Evolutionary conservation across 345 rosid genomes (phyloP).

Genomic region (Populus deltoides): DNA sequence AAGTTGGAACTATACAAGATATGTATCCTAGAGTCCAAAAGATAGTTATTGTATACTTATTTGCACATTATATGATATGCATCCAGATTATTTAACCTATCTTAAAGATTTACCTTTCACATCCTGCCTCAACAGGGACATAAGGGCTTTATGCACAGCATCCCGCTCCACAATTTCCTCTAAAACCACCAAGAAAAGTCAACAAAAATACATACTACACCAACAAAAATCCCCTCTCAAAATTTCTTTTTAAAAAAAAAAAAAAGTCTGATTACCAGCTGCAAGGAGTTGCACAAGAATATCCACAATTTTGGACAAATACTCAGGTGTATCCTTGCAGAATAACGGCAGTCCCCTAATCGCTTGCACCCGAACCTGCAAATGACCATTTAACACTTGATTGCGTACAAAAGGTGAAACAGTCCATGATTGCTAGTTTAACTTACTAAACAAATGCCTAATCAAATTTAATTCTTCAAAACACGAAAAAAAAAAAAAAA

Average conservation of each 20-base stretch:
- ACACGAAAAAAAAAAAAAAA: background rate
- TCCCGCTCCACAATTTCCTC: slow-evolving; percentile 96
- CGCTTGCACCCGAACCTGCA: slow-evolving; percentile 96
- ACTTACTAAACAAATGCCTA: background rate
- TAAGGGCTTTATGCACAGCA: slow-evolving; percentile 93
- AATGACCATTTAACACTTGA: background rate
- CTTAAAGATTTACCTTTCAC: slow-evolving; percentile 65
- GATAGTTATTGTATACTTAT: background rate
- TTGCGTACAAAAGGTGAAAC: background rate
- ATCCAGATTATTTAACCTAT: background rate
- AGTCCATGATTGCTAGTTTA: background rate
- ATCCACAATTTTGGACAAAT: slow-evolving; percentile 75
- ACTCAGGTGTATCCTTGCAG: slow-evolving; percentile 85
- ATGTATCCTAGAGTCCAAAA: background rate
- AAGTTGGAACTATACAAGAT: background rate
- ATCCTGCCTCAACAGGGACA: slow-evolving; percentile 95
- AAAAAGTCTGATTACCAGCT: slow-evolving; percentile 44
- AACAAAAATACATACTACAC: slow-evolving; percentile 1
- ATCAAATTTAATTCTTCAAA: background rate
- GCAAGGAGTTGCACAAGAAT: slow-evolving; percentile 79
- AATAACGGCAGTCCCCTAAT: slow-evolving; percentile 92
- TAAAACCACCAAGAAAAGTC: slow-evolving; percentile 21
- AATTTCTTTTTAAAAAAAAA: background rate
- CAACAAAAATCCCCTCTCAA: background rate
- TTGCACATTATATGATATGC: background rate